Base-by-base conservation (phyloP, 768 basidiomycete species). In the Phlebiopsis gigantea region DNA sequence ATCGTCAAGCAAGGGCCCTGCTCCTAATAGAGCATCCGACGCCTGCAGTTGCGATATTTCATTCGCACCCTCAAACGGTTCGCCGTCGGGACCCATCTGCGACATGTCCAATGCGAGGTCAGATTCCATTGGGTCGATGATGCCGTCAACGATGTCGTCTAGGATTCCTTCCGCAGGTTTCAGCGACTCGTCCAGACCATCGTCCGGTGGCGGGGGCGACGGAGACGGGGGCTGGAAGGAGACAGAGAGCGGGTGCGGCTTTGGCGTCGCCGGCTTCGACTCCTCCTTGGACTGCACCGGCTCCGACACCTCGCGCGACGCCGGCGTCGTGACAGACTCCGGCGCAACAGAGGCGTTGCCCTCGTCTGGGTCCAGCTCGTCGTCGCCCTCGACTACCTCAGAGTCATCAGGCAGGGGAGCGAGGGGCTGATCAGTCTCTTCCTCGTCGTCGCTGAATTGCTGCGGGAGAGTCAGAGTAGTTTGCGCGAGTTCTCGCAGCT, bases 381-480 rank as follows among this genome's bases (percentile, higher is more conserved):
- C 88, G 50, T 87, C 80, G n/a, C 76, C 81, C 30, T 91, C 90
- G 0, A 81, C 83, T 7, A 81, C 81, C 67, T 92, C 90, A 24
- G 84, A 81, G 62, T 91, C 90, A 55, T 82, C 80, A 4, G 88
- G 90, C 43, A 93, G 74, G 17, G 90, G 90, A 1, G 83, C 90
- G 24, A 93, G 77, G 14, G 90, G 89, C 63, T 89, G 88, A 62
- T 93, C 88, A 0, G 74, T 81, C 60, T 84, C 87, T 50, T 81
- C 87, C 65, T 93, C 91, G 57, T 92, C 88, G 65, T 93, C 90
- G 65, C 87, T 90, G 64, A 93, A 93, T 78, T 91, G 88, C 90
- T 93, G 59, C 52, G 31, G 25, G 34, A 24, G 28, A 14, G 12
- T 41, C 46, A 57, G 24, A 12, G 4, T 19, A n/a, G 22, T n/a